Conservation (phyloP, 805 yeast genomes). For the Priceomyces fermenticarens region DNA sequence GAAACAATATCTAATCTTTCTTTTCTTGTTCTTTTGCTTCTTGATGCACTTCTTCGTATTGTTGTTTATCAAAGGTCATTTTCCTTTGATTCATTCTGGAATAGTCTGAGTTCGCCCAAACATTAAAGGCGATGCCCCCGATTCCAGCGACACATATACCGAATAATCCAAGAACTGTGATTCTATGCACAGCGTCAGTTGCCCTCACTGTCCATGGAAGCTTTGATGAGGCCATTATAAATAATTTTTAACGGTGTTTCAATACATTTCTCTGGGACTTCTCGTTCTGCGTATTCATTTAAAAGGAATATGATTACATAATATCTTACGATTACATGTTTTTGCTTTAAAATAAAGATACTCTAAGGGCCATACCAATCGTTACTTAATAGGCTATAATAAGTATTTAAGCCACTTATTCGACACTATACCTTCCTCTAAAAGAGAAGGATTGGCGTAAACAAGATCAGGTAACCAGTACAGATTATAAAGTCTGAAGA, state of each 20-base stretch:
- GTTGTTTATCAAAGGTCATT: slow-evolving; percentile 32
- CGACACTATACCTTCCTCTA: slow-evolving; percentile 31
- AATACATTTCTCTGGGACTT: too few species aligned
- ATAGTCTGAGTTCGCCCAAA: slow-evolving; percentile 43
- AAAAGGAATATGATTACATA: too few species aligned
- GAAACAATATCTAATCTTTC: too few species aligned
- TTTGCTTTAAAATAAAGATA: too few species aligned
- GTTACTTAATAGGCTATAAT: slow-evolving; percentile 12
- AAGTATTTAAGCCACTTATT: slow-evolving; percentile 39
- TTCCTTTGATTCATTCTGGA: slow-evolving; percentile 40
- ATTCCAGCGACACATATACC: slow-evolving; percentile 41
- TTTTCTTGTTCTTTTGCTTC: not conserved
- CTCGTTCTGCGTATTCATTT: too few species aligned
- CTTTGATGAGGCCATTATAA: slow-evolving; percentile 17
- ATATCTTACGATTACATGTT: too few species aligned
- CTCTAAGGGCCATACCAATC: too few species aligned
- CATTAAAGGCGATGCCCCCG: slow-evolving; percentile 37
- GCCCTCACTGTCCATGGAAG: slow-evolving; percentile 43
- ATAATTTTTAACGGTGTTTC: too few species aligned
- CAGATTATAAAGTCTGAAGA: slow-evolving; percentile 35
- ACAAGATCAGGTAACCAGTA: slow-evolving; percentile 41
- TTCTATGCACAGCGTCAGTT: slow-evolving; percentile 42
- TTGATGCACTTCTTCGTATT: slow-evolving; percentile 27
- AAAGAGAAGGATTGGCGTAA: slow-evolving; percentile 38
- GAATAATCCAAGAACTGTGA: slow-evolving; percentile 38